Evolutionary conservation across 2,329 filamentous ascomycete genomes (phyloP).

Genomic region (Colletotrichum lindemuthianum): DNA sequence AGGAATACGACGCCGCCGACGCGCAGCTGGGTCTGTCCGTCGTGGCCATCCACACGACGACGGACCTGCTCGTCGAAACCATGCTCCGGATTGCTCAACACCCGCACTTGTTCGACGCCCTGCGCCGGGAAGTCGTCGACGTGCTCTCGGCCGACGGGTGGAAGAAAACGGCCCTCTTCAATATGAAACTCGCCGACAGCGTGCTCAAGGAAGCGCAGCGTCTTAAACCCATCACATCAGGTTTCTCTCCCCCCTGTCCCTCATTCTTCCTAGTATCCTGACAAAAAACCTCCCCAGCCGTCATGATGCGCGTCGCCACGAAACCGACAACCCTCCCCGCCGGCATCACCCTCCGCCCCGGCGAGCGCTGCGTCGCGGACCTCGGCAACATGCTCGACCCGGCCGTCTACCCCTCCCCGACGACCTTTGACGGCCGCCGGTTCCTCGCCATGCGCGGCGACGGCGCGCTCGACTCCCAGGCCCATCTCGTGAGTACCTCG

Average conservation of each 20-base stretch:
- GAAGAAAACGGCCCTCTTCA: constrained; percentile 48
- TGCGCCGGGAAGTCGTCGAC: constrained; percentile 54
- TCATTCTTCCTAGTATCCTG: background rate
- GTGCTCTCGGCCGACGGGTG: constrained; percentile 38
- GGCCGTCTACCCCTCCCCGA: constrained; percentile 4
- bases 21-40: constrained; percentile 85
- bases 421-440: constrained; percentile 10
- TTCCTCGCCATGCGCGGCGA: constrained; percentile 18
- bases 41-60: constrained; percentile 55
- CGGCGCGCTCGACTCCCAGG: constrained; percentile 4
- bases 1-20: constrained; percentile 70
- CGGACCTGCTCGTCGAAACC: constrained; percentile 47
- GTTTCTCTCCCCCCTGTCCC: background rate
- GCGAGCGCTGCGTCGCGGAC: constrained; percentile 24
- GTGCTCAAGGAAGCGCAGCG: constrained; percentile 52
- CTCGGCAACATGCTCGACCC: constrained; percentile 12
- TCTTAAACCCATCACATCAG: constrained; percentile 13
- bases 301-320: constrained; percentile 26
- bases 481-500: constrained; percentile 52
- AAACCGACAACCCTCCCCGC: constrained; percentile 8
- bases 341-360: constrained; percentile 22
- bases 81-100: constrained; percentile 51
- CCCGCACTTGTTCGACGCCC: constrained; percentile 49
- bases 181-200: constrained; percentile 53
- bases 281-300: background rate